Conservation (phyloP, 306 rosid genomes). For the Senna tora region DNA sequence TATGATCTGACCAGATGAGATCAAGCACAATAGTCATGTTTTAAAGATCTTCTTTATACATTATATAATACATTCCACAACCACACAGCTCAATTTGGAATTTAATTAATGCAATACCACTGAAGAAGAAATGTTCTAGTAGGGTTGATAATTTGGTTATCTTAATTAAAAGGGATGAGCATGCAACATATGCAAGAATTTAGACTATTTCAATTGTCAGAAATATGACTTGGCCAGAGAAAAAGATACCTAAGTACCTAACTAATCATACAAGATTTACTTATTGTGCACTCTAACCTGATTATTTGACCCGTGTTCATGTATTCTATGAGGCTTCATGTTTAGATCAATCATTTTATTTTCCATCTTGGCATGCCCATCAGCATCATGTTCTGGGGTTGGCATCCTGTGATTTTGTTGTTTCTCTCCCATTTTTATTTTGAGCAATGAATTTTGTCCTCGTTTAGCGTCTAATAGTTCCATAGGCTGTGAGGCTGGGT, state of each 20-base stretch:
- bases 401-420: slow-evolving; percentile 67
- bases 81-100: slow-evolving; percentile 13
- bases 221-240: slow-evolving; percentile 17
- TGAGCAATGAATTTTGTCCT: slow-evolving; percentile 59
- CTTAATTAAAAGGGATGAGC: not conserved
- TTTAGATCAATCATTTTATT: slow-evolving; percentile 90
- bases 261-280: slow-evolving; percentile 6
- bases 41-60: not conserved
- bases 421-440: slow-evolving; percentile 58
- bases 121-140: not conserved
- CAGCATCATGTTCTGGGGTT: slow-evolving; percentile 54
- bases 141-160: not conserved
- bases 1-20: slow-evolving; percentile 12
- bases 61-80: slow-evolving; percentile 6
- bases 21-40: slow-evolving; percentile 7
- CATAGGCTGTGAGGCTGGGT: slow-evolving; percentile 44
- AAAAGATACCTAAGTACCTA: slow-evolving; percentile 7
- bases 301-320: slow-evolving; percentile 80
- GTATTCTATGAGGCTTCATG: slow-evolving; percentile 86
- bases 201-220: not conserved
- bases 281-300: slow-evolving; percentile 58
- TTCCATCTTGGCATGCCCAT: slow-evolving; percentile 68
- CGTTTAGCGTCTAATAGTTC: slow-evolving; percentile 60
- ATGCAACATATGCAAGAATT: slow-evolving; percentile 11
- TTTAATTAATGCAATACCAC: slow-evolving; percentile 22